These are phyloP conservation scores for Caryopteris hybrid DNA, from an alignment of 305 asterid genomes.

Conservation along the genomic window DNA sequence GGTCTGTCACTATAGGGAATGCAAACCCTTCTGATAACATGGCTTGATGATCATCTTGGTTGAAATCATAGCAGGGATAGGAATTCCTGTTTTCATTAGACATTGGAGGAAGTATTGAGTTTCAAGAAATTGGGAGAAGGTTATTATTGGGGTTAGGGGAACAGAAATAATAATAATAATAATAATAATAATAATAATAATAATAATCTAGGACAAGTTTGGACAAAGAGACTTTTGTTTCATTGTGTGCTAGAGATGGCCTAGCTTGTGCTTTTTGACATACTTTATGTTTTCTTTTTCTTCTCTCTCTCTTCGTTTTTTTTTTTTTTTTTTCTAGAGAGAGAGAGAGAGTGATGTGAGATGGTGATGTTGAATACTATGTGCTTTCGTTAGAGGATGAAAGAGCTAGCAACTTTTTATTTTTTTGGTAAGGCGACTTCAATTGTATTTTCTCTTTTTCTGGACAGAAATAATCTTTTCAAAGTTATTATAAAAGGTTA, in stretches of 20 bases:
- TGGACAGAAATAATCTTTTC: neutral
- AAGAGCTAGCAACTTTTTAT: neutral
- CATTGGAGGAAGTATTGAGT: slow-evolving; percentile 25
- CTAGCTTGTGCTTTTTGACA: slow-evolving; percentile 23
- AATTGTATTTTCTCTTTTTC: neutral
- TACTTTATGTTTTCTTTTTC: slow-evolving; percentile 21
- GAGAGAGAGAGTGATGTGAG: slow-evolving; percentile 11
- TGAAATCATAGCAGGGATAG: slow-evolving; percentile 22
- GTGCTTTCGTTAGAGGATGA: no score
- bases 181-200: no score
- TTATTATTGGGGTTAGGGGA: slow-evolving; percentile 2
- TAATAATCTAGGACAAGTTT: neutral
- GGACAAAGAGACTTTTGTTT: slow-evolving; percentile 23
- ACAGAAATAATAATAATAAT: no score
- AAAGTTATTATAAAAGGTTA: no score
- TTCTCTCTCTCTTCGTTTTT: slow-evolving; percentile 5
- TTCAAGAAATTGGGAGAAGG: neutral
- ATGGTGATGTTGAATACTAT: slow-evolving; percentile 22
- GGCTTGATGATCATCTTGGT: slow-evolving; percentile 18
- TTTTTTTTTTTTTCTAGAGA: slow-evolving; percentile 21
- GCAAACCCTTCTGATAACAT: slow-evolving; percentile 33
- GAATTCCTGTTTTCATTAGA: slow-evolving; percentile 34
- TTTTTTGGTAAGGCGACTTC: neutral
- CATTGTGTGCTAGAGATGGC: slow-evolving; percentile 19
- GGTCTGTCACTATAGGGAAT: slow-evolving; percentile 24